A percentile compares a stretch with the other conserved stretches of the same genome.
Evolutionary conservation across 2,329 filamentous ascomycete species (phyloP).

Genomic region (Chrysoporthe puriensis): DNA sequence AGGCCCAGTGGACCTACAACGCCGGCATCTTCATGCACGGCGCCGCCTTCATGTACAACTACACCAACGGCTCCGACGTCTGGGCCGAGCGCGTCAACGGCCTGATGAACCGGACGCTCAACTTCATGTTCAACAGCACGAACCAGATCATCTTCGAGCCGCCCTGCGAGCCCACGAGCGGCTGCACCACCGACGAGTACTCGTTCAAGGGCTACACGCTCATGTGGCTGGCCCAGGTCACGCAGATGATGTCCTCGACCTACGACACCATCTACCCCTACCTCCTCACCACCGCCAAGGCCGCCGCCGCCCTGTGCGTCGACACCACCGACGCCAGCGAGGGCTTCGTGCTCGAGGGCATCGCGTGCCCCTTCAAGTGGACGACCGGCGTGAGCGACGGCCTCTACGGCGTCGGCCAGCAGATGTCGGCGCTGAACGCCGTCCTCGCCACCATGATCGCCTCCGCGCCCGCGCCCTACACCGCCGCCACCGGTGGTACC

Average conservation of each 20-base stretch:
- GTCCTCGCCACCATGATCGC: slow-evolving; percentile 55
- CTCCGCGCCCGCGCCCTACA: slow-evolving; percentile 44
- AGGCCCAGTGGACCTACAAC: slow-evolving; percentile 69
- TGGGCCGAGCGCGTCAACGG: slow-evolving; percentile 61
- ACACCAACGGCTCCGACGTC: slow-evolving; percentile 51
- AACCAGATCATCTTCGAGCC: slow-evolving; percentile 67
- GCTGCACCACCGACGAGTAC: slow-evolving; percentile 72
- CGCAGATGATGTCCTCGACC: slow-evolving; percentile 63
- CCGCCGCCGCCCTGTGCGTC: slow-evolving; percentile 65
- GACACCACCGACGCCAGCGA: slow-evolving; percentile 62
- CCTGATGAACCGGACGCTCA: slow-evolving; percentile 58
- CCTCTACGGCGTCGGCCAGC: slow-evolving; percentile 60
- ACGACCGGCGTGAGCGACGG: slow-evolving; percentile 52
- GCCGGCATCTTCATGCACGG: slow-evolving; percentile 65
- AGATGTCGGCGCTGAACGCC: slow-evolving; percentile 60
- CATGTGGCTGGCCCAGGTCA: slow-evolving; percentile 64
- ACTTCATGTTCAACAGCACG: slow-evolving; percentile 51
- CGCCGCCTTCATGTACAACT: slow-evolving; percentile 71
- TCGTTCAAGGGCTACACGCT: slow-evolving; percentile 73
- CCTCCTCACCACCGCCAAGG: slow-evolving; percentile 59
- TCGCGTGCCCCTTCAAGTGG: slow-evolving; percentile 70
- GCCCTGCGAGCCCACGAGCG: slow-evolving; percentile 61
- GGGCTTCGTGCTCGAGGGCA: slow-evolving; percentile 55
- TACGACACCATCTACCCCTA: slow-evolving; percentile 57
- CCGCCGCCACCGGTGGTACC: slow-evolving; percentile 54